Percentiles rank a stretch among this genome's conserved stretches.
Conservation (phyloP, 306 rosid species). For the Acacia crassicarpa region DNA sequence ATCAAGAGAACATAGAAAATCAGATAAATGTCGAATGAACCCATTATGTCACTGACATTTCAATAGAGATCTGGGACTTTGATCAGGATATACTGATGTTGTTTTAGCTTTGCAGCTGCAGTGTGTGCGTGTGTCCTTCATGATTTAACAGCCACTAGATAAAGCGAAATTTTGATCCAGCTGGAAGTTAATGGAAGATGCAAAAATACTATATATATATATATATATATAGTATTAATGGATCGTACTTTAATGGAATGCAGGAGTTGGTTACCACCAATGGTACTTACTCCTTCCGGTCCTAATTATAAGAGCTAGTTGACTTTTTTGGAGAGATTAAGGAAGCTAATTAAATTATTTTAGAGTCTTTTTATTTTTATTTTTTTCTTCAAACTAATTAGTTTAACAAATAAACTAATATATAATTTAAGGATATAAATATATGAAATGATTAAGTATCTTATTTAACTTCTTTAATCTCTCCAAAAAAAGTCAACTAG, state of each 20-base stretch:
- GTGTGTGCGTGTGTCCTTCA: neutral
- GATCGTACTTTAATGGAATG: neutral
- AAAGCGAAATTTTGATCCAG: constrained; percentile 10
- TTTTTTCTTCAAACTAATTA: too few relatives aligned
- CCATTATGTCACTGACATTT: constrained; percentile 12
- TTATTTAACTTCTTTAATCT: too few relatives aligned
- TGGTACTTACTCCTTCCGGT: too few relatives aligned
- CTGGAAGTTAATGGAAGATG: constrained; percentile 12
- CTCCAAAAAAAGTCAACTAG: too few relatives aligned
- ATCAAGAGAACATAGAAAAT: constrained; percentile 20
- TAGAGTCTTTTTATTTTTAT: too few relatives aligned
- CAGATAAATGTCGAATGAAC: constrained; percentile 28
- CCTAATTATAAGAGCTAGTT: too few relatives aligned
- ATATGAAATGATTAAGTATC: too few relatives aligned
- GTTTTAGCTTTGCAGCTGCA: constrained; percentile 6
- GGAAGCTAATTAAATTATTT: too few relatives aligned
- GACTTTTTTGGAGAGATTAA: too few relatives aligned
- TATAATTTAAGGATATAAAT: too few relatives aligned
- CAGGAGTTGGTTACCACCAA: constrained; percentile 2
- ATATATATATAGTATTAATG: too few relatives aligned
- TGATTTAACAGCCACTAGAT: constrained; percentile 22
- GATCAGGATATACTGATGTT: neutral
- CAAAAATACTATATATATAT: neutral
- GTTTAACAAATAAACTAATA: too few relatives aligned
- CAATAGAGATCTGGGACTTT: neutral